Conservation (phyloP, 495 filamentous ascomycete genomes). For the Penicillium canescens region DNA sequence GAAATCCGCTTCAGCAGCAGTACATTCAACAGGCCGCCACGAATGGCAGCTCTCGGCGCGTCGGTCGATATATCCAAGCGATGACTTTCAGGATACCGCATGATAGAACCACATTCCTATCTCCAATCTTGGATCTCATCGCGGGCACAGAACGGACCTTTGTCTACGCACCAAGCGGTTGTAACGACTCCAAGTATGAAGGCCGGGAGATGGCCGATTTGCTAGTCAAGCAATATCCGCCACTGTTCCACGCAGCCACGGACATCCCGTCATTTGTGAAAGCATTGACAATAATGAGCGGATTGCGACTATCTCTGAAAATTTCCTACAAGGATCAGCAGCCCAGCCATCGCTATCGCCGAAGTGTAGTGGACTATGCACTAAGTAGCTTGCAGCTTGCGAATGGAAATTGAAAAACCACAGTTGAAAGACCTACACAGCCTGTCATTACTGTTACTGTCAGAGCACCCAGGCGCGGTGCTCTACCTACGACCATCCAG, state of each 20-base stretch:
- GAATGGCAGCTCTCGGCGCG: conserved; percentile 66
- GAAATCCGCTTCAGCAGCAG: conserved; percentile 60
- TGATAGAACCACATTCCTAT: conserved; percentile 68
- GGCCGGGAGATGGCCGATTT: conserved; percentile 64
- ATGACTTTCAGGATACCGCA: conserved; percentile 72
- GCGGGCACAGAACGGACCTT: conserved; percentile 73
- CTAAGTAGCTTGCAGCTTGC: conserved; percentile 75
- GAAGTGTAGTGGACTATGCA: conserved; percentile 78
- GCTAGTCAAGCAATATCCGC: conserved; percentile 75
- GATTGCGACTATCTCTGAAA: conserved; percentile 66
- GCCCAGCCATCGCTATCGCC: conserved; percentile 63
- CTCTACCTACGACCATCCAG: conserved; percentile 68
- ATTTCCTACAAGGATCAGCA: conserved; percentile 72
- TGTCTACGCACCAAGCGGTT: conserved; percentile 67
- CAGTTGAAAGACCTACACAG: conserved; percentile 58
- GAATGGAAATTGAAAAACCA: conserved; percentile 71
- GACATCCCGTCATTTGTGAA: conserved; percentile 76
- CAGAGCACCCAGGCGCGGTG: conserved; percentile 67
- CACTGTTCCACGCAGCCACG: conserved; percentile 84
- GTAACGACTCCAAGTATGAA: conserved; percentile 63
- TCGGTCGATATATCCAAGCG: conserved; percentile 70
- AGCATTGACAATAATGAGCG: conserved; percentile 61
- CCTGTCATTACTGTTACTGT: conserved; percentile 63
- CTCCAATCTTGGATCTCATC: conserved; percentile 68
- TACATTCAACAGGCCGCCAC: conserved; percentile 66